Evolutionary conservation across 208 protist genomes (phyloP), one percentile per base, ranked within the genome.

Genomic region (Baffinella frigidus): DNA sequence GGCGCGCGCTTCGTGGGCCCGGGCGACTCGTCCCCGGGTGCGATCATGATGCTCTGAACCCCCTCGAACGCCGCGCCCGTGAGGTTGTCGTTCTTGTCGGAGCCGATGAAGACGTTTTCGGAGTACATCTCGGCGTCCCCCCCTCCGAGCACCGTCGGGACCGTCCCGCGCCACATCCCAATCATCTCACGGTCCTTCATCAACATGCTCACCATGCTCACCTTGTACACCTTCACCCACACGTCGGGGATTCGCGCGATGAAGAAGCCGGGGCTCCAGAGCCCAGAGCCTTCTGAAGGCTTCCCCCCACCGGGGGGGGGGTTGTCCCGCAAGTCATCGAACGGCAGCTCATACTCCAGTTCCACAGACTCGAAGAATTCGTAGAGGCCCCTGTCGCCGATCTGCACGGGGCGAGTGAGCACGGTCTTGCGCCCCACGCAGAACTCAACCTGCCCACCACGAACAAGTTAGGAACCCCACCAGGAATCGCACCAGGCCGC

Each of bases 181-280:
- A 90, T 90, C 56, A 90, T 45, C 9, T 33, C 77, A 11, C 20
- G 30, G 36, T 87, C 56, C 35, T 24, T 35, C 80, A 45, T 33
- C 35, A 87, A 72, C 30, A 87, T 10, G 41, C 74, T 35, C 5
- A 74, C 30, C 74, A 61, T 61, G 36, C 36, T 39, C 2, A 50
- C 41, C 62, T 74, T 43, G 56, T 72, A 73, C 3, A 90, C 83
- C n/a, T 90, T 90, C n/a, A 90, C 64, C 30, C n/a, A 61, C 20
- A 64, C 14, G 41, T 90, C 83, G 36, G 83, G 83, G 27, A 90
- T 33, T 1, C 43, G 20, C 17, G 11, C 27, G 1, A 90, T 35
- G n/a, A 90, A 90, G 30, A 11, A 74, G n/a, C 72, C 50, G 3
- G 83, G 83, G 83, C 72, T 30, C 83, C 83, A 90, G 38, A 9